Evolutionary conservation across 2,329 filamentous ascomycete species (phyloP).

Genomic region (Trichophyton benhamiae): DNA sequence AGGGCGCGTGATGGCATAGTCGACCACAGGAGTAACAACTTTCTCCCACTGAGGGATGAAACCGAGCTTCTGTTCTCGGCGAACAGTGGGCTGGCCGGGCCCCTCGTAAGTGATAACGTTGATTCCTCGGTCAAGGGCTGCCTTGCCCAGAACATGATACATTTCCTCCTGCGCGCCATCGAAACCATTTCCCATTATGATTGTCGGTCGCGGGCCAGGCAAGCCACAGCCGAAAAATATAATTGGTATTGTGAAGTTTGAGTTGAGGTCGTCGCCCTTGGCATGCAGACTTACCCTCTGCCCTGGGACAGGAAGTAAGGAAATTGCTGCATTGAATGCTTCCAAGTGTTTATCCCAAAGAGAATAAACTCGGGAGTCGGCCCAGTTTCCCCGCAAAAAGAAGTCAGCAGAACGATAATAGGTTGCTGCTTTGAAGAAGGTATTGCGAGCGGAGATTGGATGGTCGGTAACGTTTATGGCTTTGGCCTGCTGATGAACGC

Average conservation of each 20-base stretch:
- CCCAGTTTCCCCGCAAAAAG: constrained; percentile 31
- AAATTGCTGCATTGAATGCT: constrained; percentile 30
- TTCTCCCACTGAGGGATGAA: constrained; percentile 35
- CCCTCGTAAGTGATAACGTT: constrained; percentile 37
- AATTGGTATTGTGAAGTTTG: constrained; percentile 25
- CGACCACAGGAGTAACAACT: constrained; percentile 29
- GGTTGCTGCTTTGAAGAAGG: constrained; percentile 26
- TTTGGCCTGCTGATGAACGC: constrained; percentile 11
- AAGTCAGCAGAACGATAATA: constrained; percentile 35
- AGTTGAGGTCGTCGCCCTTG: neutral
- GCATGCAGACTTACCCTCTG: constrained; percentile 22
- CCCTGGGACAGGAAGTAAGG: constrained; percentile 25
- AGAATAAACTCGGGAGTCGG: constrained; percentile 27
- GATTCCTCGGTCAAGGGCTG: constrained; percentile 29
- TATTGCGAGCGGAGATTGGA: constrained; percentile 16
- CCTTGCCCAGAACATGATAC: constrained; percentile 25
- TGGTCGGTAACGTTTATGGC: constrained; percentile 5
- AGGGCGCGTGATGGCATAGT: constrained; percentile 19
- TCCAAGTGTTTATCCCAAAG: constrained; percentile 27
- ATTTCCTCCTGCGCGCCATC: constrained; percentile 35
- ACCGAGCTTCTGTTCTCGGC: constrained; percentile 29
- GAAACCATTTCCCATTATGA: constrained; percentile 25
- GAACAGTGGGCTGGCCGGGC: constrained; percentile 32
- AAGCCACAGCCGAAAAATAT: constrained; percentile 23
- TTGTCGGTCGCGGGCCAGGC: constrained; percentile 12